Evolutionary conservation across 1,139 yeast species (phyloP), one percentile per base, ranked within the genome.

Genomic region (Oligophagozyma castellii): DNA sequence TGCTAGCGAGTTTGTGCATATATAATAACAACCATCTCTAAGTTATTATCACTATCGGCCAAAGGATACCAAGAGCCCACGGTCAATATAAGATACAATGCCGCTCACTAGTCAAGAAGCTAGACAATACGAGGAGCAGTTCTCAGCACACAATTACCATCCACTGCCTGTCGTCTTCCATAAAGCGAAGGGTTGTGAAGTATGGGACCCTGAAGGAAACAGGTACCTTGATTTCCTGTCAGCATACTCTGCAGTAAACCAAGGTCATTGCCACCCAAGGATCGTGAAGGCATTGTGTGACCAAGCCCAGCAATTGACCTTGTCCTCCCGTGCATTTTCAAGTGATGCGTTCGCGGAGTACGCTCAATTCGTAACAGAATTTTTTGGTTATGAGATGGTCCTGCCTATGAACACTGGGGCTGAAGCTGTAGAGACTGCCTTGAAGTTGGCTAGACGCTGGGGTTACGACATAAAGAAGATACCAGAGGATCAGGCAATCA

Each of bases 341-440:
- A 77, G 81, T 35, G 95, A 86, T 53, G 76, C 75, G 11, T 83
- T 86, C 52, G 93, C 94, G 29, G 68, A 68, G 26, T 86, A 73
- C 51, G 93, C 95, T 44, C 81, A 84, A 56, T 89, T 70, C 51
- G 65, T 84, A 37, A 83, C 95, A 33, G 93, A 84, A 54, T 86
- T 62, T 54, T 86, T 89, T 61, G 70, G 75, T 51, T 86, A 81
- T 57, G 98, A 86, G 49, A 76, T 74, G 79, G 89, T 86, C 5
- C 65, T 86, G 55, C 98, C 98, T 42, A 86, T 86, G 95, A 86
- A 86, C 63, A 86, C 96, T 6, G 98, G 98, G 52, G 95, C 95
- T 16, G 96, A 86, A 59, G 98, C 98, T 8, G 98, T 86, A 28
- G 98, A 86, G 61, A 83, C 95, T 26, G 95, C 80, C 22, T 65